Conservation (phyloP, 1,139 yeast species). For the Trichomonascaceae sp. region DNA sequence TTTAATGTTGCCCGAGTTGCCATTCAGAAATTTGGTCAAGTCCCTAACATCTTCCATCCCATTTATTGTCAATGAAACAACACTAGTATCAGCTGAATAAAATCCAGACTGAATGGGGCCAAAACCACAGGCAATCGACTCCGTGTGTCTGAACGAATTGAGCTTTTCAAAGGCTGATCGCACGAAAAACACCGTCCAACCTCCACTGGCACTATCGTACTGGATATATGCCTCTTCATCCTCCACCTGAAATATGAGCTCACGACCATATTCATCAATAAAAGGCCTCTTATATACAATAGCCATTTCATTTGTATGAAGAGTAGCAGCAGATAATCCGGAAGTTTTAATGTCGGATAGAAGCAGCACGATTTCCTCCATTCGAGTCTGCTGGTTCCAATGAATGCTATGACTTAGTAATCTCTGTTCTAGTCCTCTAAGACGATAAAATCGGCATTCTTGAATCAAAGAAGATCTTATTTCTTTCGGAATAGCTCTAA, state of each 20-base stretch:
- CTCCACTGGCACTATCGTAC: not conserved
- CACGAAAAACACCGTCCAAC: slow-evolving; percentile 3
- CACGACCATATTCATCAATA: slow-evolving; percentile 46
- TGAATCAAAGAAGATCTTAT: slow-evolving; percentile 52
- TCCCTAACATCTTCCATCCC: slow-evolving; percentile 8
- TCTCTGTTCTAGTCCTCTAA: slow-evolving; percentile 67
- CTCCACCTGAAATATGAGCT: slow-evolving; percentile 52
- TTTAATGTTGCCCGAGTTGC: not conserved
- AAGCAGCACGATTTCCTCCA: slow-evolving; percentile 53
- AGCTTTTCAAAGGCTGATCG: slow-evolving; percentile 3
- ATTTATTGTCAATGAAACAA: slow-evolving; percentile 14
- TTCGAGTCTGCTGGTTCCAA: slow-evolving; percentile 42
- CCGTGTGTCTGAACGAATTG: not conserved
- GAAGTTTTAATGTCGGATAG: slow-evolving; percentile 38
- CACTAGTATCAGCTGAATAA: slow-evolving; percentile 6
- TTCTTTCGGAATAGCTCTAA: slow-evolving; percentile 41
- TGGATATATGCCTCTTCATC: slow-evolving; percentile 7
- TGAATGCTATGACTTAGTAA: slow-evolving; percentile 49
- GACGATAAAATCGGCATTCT: slow-evolving; percentile 75
- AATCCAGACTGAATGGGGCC: not conserved
- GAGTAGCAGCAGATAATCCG: slow-evolving; percentile 1
- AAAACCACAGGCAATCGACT: not conserved
- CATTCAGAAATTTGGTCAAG: not conserved
- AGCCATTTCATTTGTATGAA: slow-evolving; percentile 5
- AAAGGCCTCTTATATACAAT: slow-evolving; percentile 52